Conservation (phyloP, 805 yeast species). For the Kurtzmaniella fragi region DNA sequence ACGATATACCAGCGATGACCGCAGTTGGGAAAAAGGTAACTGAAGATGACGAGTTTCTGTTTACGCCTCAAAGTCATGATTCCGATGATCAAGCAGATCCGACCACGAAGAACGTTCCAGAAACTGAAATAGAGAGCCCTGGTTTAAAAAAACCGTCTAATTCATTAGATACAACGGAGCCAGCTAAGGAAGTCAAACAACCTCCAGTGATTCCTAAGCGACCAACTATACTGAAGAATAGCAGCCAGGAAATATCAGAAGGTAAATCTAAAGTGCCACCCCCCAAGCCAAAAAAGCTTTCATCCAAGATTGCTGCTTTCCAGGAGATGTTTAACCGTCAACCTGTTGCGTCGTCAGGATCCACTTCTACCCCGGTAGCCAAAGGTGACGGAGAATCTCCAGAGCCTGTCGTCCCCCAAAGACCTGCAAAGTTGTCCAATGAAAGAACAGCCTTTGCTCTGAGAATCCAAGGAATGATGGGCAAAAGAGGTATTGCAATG, state of each 20-base stretch:
- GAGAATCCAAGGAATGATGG: slow-evolving; percentile 54
- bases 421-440: slow-evolving; percentile 22
- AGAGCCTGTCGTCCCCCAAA: slow-evolving; percentile 1
- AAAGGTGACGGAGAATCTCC: not conserved
- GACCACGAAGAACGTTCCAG: too few species aligned
- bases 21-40: not conserved
- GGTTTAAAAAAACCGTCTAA: too few species aligned
- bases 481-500: slow-evolving; percentile 41
- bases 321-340: slow-evolving; percentile 61
- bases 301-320: slow-evolving; percentile 75
- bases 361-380: not conserved
- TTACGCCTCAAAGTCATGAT: slow-evolving; percentile 4
- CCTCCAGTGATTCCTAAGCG: slow-evolving; percentile 6
- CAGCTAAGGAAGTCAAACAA: too few species aligned
- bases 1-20: slow-evolving; percentile 1
- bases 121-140: not conserved
- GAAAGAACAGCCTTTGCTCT: slow-evolving; percentile 48
- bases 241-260: not conserved
- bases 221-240: slow-evolving; percentile 1
- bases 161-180: too few species aligned
- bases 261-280: slow-evolving; percentile 41
- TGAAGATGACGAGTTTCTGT: too few species aligned
- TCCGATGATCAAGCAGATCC: too few species aligned
- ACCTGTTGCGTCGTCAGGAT: slow-evolving; percentile 6
- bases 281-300: slow-evolving; percentile 71